Percentiles rank a stretch among this genome's conserved stretches.
Conservation (phyloP, 345 rosid genomes). For the Cardamine resedifolia region DNA sequence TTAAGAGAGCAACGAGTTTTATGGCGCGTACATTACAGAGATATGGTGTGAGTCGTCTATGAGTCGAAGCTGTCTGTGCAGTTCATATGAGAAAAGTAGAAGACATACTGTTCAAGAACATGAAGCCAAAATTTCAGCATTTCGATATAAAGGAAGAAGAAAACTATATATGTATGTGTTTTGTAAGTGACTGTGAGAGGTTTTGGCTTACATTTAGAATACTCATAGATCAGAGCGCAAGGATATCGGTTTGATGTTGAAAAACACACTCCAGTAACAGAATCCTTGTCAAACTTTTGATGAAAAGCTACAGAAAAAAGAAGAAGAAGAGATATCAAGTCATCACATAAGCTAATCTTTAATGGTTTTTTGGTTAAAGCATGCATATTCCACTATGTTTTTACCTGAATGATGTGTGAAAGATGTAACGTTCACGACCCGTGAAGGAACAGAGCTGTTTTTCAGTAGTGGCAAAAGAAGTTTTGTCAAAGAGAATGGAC, state of each 20-base stretch:
- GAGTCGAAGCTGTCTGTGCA: conserved; percentile 59
- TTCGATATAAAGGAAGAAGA: not conserved
- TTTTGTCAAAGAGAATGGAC: conserved; percentile 67
- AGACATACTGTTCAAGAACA: conserved; percentile 57
- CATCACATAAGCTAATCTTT: not conserved
- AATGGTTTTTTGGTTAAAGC: not conserved
- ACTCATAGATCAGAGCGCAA: conserved; percentile 56
- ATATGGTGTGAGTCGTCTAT: conserved; percentile 47
- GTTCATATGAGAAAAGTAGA: conserved; percentile 71
- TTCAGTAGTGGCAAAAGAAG: conserved; percentile 71
- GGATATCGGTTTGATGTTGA: conserved; percentile 51
- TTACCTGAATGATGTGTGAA: conserved; percentile 65
- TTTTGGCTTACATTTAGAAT: conserved; percentile 68
- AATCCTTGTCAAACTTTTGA: conserved; percentile 53
- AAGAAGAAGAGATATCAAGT: not conserved
- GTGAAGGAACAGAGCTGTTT: conserved; percentile 70
- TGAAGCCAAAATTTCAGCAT: not conserved
- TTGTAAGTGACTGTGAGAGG: not conserved
- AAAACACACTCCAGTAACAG: conserved; percentile 54
- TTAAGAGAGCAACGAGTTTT: not conserved
- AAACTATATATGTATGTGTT: not conserved
- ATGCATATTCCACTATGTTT: not conserved
- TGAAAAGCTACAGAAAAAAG: conserved; percentile 43
- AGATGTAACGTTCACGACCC: conserved; percentile 80
- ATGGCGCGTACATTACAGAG: conserved; percentile 64